phyloP scores from a whole-genome alignment of 805 yeast species.

The Candida loeiensis region DNA sequence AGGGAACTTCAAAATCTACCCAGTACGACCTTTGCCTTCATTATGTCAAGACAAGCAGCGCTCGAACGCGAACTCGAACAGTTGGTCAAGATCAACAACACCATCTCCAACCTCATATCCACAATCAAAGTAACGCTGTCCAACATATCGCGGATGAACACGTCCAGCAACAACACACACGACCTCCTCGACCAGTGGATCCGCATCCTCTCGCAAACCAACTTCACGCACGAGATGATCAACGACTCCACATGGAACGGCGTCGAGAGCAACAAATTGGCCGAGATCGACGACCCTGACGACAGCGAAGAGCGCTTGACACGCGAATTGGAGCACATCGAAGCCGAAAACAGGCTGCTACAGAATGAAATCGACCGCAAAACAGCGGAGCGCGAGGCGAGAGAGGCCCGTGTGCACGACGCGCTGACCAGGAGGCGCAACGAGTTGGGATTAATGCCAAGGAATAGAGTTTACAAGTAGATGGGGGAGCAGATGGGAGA shows the following conservation, averaged over 20 bases:
- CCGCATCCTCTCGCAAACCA: conserved; percentile 58
- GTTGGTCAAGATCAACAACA: conserved; percentile 28
- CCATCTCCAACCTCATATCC: conserved; percentile 27
- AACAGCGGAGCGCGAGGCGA: conserved; percentile 13
- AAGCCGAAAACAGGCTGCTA: conserved; percentile 25
- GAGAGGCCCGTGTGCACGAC: conserved; percentile 11
- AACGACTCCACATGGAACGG: conserved; percentile 43
- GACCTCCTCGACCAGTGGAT: conserved; percentile 57
- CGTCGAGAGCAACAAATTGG: conserved; percentile 5
- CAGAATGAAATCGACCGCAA: conserved; percentile 17
- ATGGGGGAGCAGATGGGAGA: no score
- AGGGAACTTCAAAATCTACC: no score
- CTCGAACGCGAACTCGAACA: conserved; percentile 30
- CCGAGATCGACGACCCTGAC: conserved; percentile 17
- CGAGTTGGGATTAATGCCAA: conserved; percentile 20
- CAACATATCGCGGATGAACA: conserved; percentile 31
- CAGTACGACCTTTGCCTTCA: no score
- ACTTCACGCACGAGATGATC: conserved; percentile 48
- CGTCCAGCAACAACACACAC: conserved; percentile 46
- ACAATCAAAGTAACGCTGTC: conserved; percentile 25
- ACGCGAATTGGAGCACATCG: conserved; percentile 22
- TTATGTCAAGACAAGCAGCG: conserved; percentile 10
- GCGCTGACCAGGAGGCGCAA: conserved; percentile 17
- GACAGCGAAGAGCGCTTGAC: conserved; percentile 24
- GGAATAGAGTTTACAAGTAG: conserved; percentile 8